Conservation (phyloP, 805 yeast species). For the Cyberlindnera petersonii region DNA sequence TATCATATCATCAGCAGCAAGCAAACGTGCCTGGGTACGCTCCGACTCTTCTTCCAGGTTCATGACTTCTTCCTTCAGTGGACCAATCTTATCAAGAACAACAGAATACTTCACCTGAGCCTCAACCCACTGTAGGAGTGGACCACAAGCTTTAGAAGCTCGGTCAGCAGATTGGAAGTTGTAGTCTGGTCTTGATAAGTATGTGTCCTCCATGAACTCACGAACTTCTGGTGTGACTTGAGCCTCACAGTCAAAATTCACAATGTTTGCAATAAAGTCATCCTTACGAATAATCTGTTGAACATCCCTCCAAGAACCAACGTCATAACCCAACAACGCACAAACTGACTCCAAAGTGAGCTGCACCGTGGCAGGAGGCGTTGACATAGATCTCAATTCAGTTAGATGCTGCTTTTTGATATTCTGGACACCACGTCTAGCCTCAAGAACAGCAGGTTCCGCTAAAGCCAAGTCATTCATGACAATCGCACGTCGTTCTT, state of each 20-base stretch:
- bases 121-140: constrained; percentile 79
- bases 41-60: constrained; percentile 55
- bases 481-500: constrained; percentile 50
- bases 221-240: constrained; percentile 55
- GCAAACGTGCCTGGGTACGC: constrained; percentile 61
- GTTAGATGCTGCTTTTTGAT: constrained; percentile 90
- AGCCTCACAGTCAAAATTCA: constrained; percentile 60
- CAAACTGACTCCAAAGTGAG: constrained; percentile 86
- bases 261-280: constrained; percentile 81
- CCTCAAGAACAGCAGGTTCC: constrained; percentile 81
- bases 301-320: constrained; percentile 74
- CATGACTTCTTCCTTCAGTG: constrained; percentile 63
- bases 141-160: constrained; percentile 96
- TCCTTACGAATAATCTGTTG: constrained; percentile 77
- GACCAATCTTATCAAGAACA: constrained; percentile 68
- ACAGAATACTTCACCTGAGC: constrained; percentile 82
- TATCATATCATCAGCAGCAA: constrained; percentile 81
- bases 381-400: constrained; percentile 82
- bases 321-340: constrained; percentile 67
- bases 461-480: constrained; percentile 64
- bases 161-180: constrained; percentile 72
- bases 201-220: constrained; percentile 51
- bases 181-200: constrained; percentile 59
- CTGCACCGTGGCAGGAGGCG: constrained; percentile 87
- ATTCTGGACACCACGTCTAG: constrained; percentile 84